Evolutionary conservation across 2,329 filamentous ascomycete genomes (phyloP), one percentile per base, ranked within the genome.

Genomic region (Tolypocladium ovalisporum): DNA sequence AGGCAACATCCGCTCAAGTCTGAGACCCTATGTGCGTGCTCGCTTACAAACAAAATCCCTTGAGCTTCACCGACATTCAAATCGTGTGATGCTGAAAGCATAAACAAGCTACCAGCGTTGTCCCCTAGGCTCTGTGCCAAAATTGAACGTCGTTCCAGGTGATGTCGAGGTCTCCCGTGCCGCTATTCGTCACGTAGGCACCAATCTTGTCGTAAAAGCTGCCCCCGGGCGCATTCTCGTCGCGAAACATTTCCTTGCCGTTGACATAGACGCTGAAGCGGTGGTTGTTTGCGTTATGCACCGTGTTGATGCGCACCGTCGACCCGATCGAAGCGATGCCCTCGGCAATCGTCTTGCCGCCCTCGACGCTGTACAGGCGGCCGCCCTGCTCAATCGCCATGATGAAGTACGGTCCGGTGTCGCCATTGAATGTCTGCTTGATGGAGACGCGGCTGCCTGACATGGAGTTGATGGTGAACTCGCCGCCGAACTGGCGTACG

Each of bases 141-240:
- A 65, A 61, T 24, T 56, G 57, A 19, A 63, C 58, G 39, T 64
- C 53, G 51, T 54, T 61, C 61, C 63, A 64, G 10, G 62, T 62
- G 39, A 65, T 60, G 27, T 54, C 61, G 15, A 65, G 27, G 15
- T 40, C 57, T 10, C 64, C 64, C 8, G 54, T 60, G 15, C 64
- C 63, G 17, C 53, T 61, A 51, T 64, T 60, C 17, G 64, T 66
- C 7, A 61, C 60, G 51, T 65, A 66, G n/a, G 64, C 63, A 36
- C 64, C 64, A 42, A 62, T 54, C 56, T 65, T 65, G 57, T 66
- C 64, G 37, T 65, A 65, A 35, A 65, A 66, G 56, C 58, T 60
- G n/a, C 63, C 64, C 19, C 55, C 54, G 1, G 64, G 64, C 15
- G 63, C 62, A 22, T 57, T 59, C 22, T 61, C 53, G 42, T 64